These are phyloP conservation scores for Aspergillus phoenicis DNA, from an alignment of 2,329 filamentous ascomycete species.

Conservation along the genomic window DNA sequence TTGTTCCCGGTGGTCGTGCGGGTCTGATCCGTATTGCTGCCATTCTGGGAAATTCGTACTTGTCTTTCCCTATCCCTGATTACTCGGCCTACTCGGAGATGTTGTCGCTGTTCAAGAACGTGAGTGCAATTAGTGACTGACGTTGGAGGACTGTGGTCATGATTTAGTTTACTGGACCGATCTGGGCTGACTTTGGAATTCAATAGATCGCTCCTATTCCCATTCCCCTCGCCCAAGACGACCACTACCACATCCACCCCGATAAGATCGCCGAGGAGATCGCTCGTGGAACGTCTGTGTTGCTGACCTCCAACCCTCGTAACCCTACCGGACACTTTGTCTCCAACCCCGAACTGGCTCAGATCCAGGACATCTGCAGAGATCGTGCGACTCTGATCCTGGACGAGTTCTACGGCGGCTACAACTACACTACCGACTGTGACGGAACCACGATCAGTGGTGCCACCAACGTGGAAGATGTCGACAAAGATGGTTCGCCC, in stretches of 20 bases:
- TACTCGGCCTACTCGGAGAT: conserved; percentile 99
- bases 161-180: too few species aligned
- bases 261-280: conserved; percentile 93
- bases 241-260: conserved; percentile 90
- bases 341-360: conserved; percentile 77
- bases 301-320: conserved; percentile 91
- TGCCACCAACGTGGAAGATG: conserved; percentile 86
- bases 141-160: too few species aligned
- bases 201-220: conserved; percentile 78
- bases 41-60: conserved; percentile 86
- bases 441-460: conserved; percentile 87
- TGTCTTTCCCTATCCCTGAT: conserved; percentile 92
- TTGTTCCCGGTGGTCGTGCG: conserved; percentile 89
- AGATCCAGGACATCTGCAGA: conserved; percentile 92
- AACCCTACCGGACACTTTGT: conserved; percentile 93
- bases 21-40: conserved; percentile 94
- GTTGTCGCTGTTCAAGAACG: conserved; percentile 89
- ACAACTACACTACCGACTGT: conserved; percentile 92
- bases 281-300: conserved; percentile 79
- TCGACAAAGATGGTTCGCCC: conserved; percentile 68
- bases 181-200: too few species aligned
- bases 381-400: conserved; percentile 88
- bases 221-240: conserved; percentile 78
- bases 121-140: conserved; percentile 22
- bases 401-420: conserved; percentile 95